Evolutionary conservation across 2,329 filamentous ascomycete species (phyloP).

Genomic region (Daldinia sp.): DNA sequence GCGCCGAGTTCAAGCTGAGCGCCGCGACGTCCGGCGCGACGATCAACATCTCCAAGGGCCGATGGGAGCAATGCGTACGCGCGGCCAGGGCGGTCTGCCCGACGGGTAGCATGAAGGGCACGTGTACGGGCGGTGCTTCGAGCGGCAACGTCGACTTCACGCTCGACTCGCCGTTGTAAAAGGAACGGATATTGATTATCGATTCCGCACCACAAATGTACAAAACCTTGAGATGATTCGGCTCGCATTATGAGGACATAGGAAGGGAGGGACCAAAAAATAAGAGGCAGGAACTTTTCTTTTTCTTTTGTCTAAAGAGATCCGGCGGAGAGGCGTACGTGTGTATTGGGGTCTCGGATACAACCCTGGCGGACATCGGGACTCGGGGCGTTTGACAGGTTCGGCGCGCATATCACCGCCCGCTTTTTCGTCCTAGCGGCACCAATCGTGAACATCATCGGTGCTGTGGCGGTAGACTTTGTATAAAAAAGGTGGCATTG

Average conservation of each 20-base stretch:
- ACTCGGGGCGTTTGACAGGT: conserved; percentile 29
- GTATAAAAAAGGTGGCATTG: conserved; percentile 15
- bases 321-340: conserved; percentile 11
- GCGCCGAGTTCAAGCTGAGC: conserved; percentile 61
- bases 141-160: conserved; percentile 60
- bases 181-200: conserved; percentile 3
- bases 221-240: not conserved
- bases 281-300: conserved; percentile 3
- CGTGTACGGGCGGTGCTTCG: conserved; percentile 62
- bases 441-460: not conserved
- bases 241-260: not conserved
- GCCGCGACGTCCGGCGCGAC: conserved; percentile 58
- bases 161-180: conserved; percentile 50
- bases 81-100: conserved; percentile 65
- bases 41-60: conserved; percentile 65
- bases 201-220: not conserved
- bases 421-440: not conserved
- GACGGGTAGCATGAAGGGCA: conserved; percentile 61
- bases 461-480: conserved; percentile 7
- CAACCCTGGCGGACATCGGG: conserved; percentile 22
- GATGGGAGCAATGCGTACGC: conserved; percentile 66
- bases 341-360: conserved; percentile 27
- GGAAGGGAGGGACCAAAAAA: not conserved
- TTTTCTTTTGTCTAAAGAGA: conserved; percentile 11
- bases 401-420: conserved; percentile 4